phyloP scores from a whole-genome alignment of 805 yeast species.

The Sungouiella blattae region DNA sequence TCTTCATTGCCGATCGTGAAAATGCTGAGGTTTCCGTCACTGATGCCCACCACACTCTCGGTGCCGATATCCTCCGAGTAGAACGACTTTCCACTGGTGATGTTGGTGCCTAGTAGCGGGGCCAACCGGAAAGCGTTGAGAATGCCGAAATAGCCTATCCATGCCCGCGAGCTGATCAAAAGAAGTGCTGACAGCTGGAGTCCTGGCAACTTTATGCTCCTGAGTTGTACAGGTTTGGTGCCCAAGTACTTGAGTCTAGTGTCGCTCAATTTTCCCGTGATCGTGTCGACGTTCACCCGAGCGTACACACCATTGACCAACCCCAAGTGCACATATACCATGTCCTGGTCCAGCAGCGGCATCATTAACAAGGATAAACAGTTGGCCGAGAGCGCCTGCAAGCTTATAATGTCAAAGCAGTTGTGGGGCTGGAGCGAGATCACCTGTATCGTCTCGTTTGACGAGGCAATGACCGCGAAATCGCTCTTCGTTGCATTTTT shows the following conservation, averaged over 20 bases:
- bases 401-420: slow-evolving; percentile 57
- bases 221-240: slow-evolving; percentile 54
- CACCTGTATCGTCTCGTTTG: slow-evolving; percentile 67
- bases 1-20: slow-evolving; percentile 46
- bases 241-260: slow-evolving; percentile 75
- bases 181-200: slow-evolving; percentile 32
- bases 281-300: slow-evolving; percentile 52
- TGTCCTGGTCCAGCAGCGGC: slow-evolving; percentile 10
- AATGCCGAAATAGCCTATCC: slow-evolving; percentile 46
- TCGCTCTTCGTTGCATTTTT: slow-evolving; percentile 43
- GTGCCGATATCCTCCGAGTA: slow-evolving; percentile 57
- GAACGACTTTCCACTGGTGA: slow-evolving; percentile 50
- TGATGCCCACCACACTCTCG: slow-evolving; percentile 64
- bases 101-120: slow-evolving; percentile 44
- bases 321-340: slow-evolving; percentile 64
- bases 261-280: slow-evolving; percentile 57
- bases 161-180: slow-evolving; percentile 53
- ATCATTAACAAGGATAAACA: slow-evolving; percentile 25
- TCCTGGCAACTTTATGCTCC: slow-evolving; percentile 25
- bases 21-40: slow-evolving; percentile 49
- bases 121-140: slow-evolving; percentile 38
- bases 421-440: slow-evolving; percentile 57
- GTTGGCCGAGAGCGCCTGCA: slow-evolving; percentile 62
- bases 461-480: slow-evolving; percentile 66
- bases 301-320: slow-evolving; percentile 80